A percentile compares a stretch with the other conserved stretches of the same genome.
These are phyloP conservation scores for Mycocalia duriaeana DNA, from an alignment of 1,284 basidiomycete genomes.

Conservation along the genomic window DNA sequence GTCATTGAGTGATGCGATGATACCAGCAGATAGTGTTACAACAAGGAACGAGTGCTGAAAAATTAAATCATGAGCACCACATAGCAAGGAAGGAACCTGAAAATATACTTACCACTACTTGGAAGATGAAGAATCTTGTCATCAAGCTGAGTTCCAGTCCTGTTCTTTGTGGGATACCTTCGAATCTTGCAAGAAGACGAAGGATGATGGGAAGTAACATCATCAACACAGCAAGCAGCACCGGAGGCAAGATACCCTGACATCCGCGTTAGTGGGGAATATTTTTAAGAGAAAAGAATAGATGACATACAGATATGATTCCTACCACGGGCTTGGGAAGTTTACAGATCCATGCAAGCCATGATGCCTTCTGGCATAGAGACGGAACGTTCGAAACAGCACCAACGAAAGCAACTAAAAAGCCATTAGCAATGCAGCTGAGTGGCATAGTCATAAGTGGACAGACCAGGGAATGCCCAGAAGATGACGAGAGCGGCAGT, in stretches of 20 bases:
- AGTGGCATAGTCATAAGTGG: neutral
- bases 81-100: neutral
- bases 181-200: slow-evolving; percentile 70
- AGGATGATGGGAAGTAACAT: slow-evolving; percentile 87
- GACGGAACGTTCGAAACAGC: slow-evolving; percentile 76
- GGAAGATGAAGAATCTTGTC: slow-evolving; percentile 90
- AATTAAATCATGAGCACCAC: neutral
- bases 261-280: neutral
- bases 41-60: slow-evolving; percentile 85
- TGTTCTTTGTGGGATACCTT: slow-evolving; percentile 78
- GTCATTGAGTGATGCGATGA: slow-evolving; percentile 65
- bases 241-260: slow-evolving; percentile 82
- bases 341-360: slow-evolving; percentile 81
- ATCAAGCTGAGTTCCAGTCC: slow-evolving; percentile 88
- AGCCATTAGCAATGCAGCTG: slow-evolving; percentile 3
- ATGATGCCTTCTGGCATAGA: slow-evolving; percentile 61
- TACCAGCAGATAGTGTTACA: slow-evolving; percentile 77
- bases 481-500: slow-evolving; percentile 67
- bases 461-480: slow-evolving; percentile 67
- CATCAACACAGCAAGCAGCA: slow-evolving; percentile 84
- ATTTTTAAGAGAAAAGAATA: neutral
- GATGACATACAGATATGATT: slow-evolving; percentile 60
- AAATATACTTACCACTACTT: slow-evolving; percentile 66
- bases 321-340: slow-evolving; percentile 65
- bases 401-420: slow-evolving; percentile 78